These are phyloP conservation scores for Thraustochytrium striatum DNA, from an alignment of 352 stramenopile genomes.

Conservation along the genomic window DNA sequence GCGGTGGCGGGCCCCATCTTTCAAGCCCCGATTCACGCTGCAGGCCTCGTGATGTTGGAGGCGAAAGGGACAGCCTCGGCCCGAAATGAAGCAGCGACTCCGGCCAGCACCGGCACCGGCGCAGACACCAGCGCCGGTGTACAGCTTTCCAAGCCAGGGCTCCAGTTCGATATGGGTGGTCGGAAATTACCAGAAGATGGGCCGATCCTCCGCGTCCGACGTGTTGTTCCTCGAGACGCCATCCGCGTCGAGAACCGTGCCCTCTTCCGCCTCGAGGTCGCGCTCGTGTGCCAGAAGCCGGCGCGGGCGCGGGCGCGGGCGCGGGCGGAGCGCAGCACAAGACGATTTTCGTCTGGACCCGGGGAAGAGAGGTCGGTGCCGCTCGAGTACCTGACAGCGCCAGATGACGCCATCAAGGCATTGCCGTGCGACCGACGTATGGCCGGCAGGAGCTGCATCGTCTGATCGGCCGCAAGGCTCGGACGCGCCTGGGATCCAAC, in stretches of 20 bases:
- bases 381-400: constrained; percentile 28
- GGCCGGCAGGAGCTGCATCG: neutral
- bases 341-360: neutral
- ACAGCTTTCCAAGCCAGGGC: too few species aligned
- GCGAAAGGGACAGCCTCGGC: too few species aligned
- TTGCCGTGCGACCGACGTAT: neutral
- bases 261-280: constrained; percentile 10
- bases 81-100: too few species aligned
- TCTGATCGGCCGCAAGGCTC: neutral
- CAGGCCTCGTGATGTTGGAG: too few species aligned
- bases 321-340: neutral
- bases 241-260: constrained; percentile 40
- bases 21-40: too few species aligned
- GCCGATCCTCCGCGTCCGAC: constrained; percentile 30
- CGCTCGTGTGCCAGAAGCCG: constrained; percentile 1
- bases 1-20: too few species aligned
- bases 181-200: constrained; percentile 40
- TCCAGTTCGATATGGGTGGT: neutral
- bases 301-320: neutral
- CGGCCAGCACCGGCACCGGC: too few species aligned
- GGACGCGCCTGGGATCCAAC: neutral
- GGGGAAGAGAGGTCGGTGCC: constrained; percentile 40
- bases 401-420: neutral
- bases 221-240: constrained; percentile 42
- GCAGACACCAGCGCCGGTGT: too few species aligned